phyloP scores from a whole-genome alignment of 495 filamentous ascomycete genomes.

The Ascobolus immersus region DNA sequence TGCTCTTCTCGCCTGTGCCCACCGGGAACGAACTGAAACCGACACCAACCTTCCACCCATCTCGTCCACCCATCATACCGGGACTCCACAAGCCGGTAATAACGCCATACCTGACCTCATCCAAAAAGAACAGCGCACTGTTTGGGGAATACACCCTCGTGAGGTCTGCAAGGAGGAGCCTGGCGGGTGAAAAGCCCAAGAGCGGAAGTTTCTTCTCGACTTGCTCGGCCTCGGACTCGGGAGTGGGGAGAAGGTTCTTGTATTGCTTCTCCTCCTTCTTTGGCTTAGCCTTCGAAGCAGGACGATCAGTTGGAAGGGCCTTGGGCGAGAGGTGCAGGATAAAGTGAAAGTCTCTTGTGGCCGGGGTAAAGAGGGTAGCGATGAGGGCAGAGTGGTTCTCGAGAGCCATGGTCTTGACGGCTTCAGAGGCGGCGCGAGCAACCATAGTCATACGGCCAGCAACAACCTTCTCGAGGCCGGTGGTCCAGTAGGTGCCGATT shows the following conservation, averaged over 20 bases:
- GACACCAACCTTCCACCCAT: constrained; percentile 14
- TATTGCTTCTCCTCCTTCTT: too few species aligned
- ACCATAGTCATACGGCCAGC: constrained; percentile 61
- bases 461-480: constrained; percentile 49
- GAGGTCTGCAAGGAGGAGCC: constrained; percentile 33
- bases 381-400: constrained; percentile 24
- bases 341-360: constrained; percentile 59
- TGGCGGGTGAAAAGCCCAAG: constrained; percentile 25
- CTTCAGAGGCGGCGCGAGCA: constrained; percentile 40
- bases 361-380: constrained; percentile 38
- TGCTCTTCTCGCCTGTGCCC: not conserved
- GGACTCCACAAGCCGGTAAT: constrained; percentile 74
- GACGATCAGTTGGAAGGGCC: not conserved
- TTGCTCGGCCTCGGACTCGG: too few species aligned
- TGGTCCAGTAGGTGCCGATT: constrained; percentile 61
- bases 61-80: too few species aligned
- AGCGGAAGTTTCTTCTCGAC: constrained; percentile 16
- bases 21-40: too few species aligned
- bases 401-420: constrained; percentile 30
- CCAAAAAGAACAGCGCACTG: constrained; percentile 49
- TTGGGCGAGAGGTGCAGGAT: constrained; percentile 40
- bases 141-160: constrained; percentile 32
- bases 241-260: too few species aligned
- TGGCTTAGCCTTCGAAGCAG: too few species aligned
- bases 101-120: constrained; percentile 26